A percentile compares a stretch with the other conserved stretches of the same genome.
Conservation (phyloP, 306 rosid genomes). For the Prunus salicina region DNA sequence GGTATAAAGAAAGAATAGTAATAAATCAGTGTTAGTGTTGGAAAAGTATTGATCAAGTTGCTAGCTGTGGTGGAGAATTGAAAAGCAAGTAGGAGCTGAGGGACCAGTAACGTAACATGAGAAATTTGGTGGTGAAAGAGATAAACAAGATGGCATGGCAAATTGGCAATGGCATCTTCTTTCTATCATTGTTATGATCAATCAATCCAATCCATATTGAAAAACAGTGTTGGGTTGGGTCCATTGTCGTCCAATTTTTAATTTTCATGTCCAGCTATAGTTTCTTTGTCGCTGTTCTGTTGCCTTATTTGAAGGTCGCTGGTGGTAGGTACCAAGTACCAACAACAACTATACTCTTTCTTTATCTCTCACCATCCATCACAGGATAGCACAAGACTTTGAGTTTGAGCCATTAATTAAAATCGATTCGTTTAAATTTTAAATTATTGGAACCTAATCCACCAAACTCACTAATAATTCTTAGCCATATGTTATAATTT, state of each 20-base stretch:
- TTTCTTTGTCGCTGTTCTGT: neutral
- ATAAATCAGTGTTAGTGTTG: neutral
- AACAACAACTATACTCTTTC: neutral
- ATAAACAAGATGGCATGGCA: neutral
- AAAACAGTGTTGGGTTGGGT: too few species aligned
- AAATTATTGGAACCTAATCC: slow-evolving; percentile 36
- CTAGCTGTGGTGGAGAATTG: neutral
- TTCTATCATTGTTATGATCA: neutral
- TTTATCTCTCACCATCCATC: slow-evolving; percentile 1
- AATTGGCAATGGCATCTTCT: slow-evolving; percentile 12
- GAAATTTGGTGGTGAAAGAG: slow-evolving; percentile 4
- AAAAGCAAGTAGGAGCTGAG: neutral
- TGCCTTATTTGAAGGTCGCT: neutral
- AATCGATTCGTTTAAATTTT: neutral
- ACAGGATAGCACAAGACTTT: neutral
- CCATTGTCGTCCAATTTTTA: too few species aligned
- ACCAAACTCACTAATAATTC: slow-evolving; percentile 30
- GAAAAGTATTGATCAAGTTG: neutral
- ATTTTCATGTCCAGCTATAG: neutral
- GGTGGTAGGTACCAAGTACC: slow-evolving; percentile 14
- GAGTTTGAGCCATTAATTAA: slow-evolving; percentile 9
- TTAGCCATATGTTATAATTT: neutral
- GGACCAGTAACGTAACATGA: neutral
- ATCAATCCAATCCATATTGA: too few species aligned
- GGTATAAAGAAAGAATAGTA: neutral